phyloP scores from a whole-genome alignment of 331 rosid genomes.

The Cydonia oblonga region DNA sequence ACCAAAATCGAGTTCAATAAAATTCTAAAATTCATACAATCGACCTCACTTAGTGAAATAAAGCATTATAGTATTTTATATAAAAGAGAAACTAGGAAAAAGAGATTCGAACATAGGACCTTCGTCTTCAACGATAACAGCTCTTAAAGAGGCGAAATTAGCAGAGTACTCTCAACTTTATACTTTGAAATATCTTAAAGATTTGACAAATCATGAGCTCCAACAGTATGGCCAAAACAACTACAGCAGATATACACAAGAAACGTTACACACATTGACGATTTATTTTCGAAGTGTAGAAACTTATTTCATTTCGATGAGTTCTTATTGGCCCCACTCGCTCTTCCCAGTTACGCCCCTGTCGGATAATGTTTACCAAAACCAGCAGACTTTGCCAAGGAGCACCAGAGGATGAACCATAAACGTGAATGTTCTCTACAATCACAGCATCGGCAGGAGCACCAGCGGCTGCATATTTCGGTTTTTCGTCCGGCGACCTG shows the following conservation, averaged over 20 bases:
- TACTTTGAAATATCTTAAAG: not conserved
- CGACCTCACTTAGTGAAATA: no score
- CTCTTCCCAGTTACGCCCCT: not conserved
- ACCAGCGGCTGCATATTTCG: not conserved
- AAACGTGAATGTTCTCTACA: not conserved
- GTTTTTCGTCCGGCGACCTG: slow-evolving; percentile 4
- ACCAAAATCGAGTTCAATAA: no score
- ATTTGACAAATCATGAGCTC: not conserved
- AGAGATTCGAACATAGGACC: not conserved
- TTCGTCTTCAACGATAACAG: no score
- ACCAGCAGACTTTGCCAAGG: not conserved
- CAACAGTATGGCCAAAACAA: not conserved
- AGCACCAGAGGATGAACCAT: not conserved
- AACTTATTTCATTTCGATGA: not conserved
- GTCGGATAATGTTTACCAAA: not conserved
- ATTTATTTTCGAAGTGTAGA: not conserved
- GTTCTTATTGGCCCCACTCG: not conserved
- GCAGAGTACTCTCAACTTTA: not conserved
- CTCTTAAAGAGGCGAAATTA: not conserved
- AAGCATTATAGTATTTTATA: no score
- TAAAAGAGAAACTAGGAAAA: no score
- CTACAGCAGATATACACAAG: not conserved
- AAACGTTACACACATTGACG: not conserved
- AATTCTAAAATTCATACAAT: no score
- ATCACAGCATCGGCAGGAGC: not conserved